Base-by-base conservation (phyloP, 352 stramenopile genomes). In the Blastocystis hominis region DNA sequence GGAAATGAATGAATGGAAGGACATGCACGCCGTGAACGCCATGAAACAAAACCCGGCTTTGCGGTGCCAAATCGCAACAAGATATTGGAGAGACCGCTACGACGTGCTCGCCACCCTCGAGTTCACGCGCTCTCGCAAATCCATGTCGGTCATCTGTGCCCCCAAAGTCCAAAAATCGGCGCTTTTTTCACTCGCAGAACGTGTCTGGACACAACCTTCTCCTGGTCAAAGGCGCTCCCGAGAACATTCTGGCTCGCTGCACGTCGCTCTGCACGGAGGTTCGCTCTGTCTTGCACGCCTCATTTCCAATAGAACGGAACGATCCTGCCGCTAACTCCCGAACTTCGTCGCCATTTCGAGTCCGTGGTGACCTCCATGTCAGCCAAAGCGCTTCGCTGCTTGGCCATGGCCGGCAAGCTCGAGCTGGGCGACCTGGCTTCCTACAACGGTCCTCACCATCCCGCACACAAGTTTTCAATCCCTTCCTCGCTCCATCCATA, bases 171-270 rank as follows among this genome's bases (percentile, higher is more conserved):
- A 91, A 0, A 90, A 91, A 9, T 6, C n/a, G n/a, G 13, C 6
- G 15, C 34, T 70, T 70, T 6, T 70, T 15, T 47, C 40, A 6
- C 6, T 70, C 40, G 40, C 40, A 47, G 47, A 44, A n/a, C 24
- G 36, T 15, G 88, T 3, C 34, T 4, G 91, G 92, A 76, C 91
- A 93, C 86, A 98, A 98, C 90, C 89, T 97, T 61, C 90, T 99
- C 17, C 94, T 98, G 53, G 96, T 99, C 10, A 99, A 99, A 92
- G 97, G 97, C 68, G 97, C 97, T 15, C 95, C 96, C 0, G 97
- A 99, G 90, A 92, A 95, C 20, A 89, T 99, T 0, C 91, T 99
- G 75, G 92, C 97, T 81, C 93, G 96, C 63, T 99, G 97, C 91
- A 94, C 93, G 20, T 91, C 92, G 90, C 92, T 98, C 15, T 94